Percentiles rank a stretch among this genome's conserved stretches.
Conservation (phyloP, 2,329 filamentous ascomycete species). For the Nannizzia gypsea region DNA sequence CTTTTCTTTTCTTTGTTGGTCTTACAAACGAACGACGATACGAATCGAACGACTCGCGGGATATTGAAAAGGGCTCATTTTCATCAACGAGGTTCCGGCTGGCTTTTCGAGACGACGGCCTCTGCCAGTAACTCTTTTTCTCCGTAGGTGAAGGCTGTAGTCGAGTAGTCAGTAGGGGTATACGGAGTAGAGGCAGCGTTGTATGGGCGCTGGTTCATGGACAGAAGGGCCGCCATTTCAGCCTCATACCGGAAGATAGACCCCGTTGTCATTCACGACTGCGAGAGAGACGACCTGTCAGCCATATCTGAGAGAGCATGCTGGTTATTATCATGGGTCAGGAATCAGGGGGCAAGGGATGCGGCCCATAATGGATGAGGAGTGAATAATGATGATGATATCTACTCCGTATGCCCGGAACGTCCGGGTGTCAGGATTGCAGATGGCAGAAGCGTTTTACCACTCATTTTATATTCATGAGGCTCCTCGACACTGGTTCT, state of each 20-base stretch:
- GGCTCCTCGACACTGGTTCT: slow-evolving; percentile 54
- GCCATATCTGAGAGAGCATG: slow-evolving; percentile 6
- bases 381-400: too few relatives aligned
- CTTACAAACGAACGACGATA: slow-evolving; percentile 90
- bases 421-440: background rate
- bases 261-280: slow-evolving; percentile 94
- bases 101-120: slow-evolving; percentile 40
- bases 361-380: slow-evolving; percentile 5
- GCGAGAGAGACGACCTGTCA: slow-evolving; percentile 21
- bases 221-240: too few relatives aligned
- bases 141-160: slow-evolving; percentile 73
- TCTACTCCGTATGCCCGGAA: background rate
- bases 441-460: slow-evolving; percentile 39
- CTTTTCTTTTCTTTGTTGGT: slow-evolving; percentile 13
- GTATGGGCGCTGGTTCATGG: too few relatives aligned
- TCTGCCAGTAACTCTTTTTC: slow-evolving; percentile 66
- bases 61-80: slow-evolving; percentile 89
- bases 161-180: slow-evolving; percentile 7
- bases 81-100: slow-evolving; percentile 58
- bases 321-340: background rate
- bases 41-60: slow-evolving; percentile 91
- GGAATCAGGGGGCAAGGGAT: background rate
- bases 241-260: slow-evolving; percentile 71
- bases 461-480: slow-evolving; percentile 69
- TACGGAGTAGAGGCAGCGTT: too few relatives aligned